phyloP scores from a whole-genome alignment of 2,329 filamentous ascomycete genomes.

The Trichoderma brevicompactum region DNA sequence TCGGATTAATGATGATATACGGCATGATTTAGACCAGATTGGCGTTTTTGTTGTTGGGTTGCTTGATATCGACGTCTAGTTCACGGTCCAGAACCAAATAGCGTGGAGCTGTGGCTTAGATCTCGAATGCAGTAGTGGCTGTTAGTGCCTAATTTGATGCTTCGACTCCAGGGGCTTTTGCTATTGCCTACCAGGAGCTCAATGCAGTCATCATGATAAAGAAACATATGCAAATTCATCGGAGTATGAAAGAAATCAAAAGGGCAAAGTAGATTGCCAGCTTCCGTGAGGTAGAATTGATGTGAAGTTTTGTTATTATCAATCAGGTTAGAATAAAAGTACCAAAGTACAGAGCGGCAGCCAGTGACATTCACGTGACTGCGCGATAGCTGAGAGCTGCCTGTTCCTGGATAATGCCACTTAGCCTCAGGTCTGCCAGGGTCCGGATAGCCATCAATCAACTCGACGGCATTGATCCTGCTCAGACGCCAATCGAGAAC shows the following conservation, averaged over 20 bases:
- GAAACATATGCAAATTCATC: neutral
- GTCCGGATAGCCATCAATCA: neutral
- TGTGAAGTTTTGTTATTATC: neutral
- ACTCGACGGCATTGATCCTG: neutral
- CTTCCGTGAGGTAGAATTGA: neutral
- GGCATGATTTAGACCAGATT: neutral
- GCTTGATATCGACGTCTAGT: neutral
- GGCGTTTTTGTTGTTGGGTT: neutral
- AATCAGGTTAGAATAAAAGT: neutral
- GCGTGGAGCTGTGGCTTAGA: too few species aligned
- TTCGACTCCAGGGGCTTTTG: neutral
- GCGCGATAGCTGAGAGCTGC: neutral
- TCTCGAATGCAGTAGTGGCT: neutral
- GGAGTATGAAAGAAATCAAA: neutral
- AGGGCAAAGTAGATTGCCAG: neutral
- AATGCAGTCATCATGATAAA: neutral
- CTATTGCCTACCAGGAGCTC: neutral
- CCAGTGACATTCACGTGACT: constrained; percentile 15
- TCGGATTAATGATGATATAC: neutral
- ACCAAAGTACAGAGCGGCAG: neutral
- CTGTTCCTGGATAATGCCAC: constrained; percentile 22
- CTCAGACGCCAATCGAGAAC: constrained; percentile 5
- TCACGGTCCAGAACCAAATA: neutral
- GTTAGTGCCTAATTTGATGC: neutral
- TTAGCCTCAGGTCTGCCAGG: constrained; percentile 7